A percentile compares a stretch with the other conserved stretches of the same genome.
phyloP scores from a whole-genome alignment of 202 grass and related monocot genomes.

The Zizania palustris region DNA sequence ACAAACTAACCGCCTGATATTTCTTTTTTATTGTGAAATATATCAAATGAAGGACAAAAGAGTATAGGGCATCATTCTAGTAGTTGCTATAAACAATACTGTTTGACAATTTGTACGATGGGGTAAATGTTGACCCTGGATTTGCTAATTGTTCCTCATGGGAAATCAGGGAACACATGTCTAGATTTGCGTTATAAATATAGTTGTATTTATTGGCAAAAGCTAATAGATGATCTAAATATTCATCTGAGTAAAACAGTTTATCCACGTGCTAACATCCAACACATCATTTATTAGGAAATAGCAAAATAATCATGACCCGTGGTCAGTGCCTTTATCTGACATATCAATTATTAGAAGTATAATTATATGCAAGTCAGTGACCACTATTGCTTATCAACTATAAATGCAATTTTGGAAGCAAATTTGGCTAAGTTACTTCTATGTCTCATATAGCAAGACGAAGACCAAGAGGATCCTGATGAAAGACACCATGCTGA shows the following conservation, averaged over 20 bases:
- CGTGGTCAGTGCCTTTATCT: too few relatives aligned
- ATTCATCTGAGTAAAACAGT: background rate
- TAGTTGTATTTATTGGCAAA: background rate
- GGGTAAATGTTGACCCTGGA: background rate
- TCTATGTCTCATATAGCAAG: conserved; percentile 56
- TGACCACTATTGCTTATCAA: conserved; percentile 12
- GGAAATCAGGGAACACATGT: conserved; percentile 7
- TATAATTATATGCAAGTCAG: background rate
- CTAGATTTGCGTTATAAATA: background rate
- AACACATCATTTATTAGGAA: background rate
- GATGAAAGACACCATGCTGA: conserved; percentile 64
- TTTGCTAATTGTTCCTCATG: background rate
- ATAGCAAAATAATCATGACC: background rate
- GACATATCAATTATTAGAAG: too few relatives aligned
- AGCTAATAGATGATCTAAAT: conserved; percentile 3
- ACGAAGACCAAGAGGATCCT: conserved; percentile 77
- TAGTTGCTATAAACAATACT: background rate
- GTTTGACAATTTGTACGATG: background rate
- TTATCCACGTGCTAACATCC: background rate
- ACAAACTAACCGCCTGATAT: background rate
- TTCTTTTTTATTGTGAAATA: conserved; percentile 19
- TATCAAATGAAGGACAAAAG: background rate
- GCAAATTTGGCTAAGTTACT: conserved; percentile 8
- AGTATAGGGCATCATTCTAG: background rate
- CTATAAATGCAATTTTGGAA: conserved; percentile 12